phyloP scores from a whole-genome alignment of 768 basidiomycete genomes.

The Phylloporus sp. region DNA sequence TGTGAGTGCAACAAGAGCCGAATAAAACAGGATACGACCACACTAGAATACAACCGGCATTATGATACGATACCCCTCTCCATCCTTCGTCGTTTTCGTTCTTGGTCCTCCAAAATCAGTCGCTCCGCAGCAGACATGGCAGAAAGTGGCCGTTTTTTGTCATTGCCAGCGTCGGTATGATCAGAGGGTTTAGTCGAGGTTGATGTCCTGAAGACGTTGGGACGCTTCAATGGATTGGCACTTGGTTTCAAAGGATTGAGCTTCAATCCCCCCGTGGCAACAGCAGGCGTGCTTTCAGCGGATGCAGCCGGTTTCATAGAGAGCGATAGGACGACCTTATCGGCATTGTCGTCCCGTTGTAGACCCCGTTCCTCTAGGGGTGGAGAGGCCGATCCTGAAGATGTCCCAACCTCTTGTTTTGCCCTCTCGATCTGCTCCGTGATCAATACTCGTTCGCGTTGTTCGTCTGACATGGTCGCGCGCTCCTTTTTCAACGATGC shows the following conservation, averaged over 20 bases:
- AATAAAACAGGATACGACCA: constrained; percentile 5
- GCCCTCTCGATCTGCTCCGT: constrained; percentile 94
- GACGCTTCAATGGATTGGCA: constrained; percentile 62
- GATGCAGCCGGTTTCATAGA: constrained; percentile 47
- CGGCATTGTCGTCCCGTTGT: constrained; percentile 64
- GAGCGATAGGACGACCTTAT: constrained; percentile 74
- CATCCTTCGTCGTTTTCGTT: constrained; percentile 78
- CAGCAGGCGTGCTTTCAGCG: constrained; percentile 26
- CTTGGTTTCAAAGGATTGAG: constrained; percentile 44
- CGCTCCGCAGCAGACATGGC: constrained; percentile 79
- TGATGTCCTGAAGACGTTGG: constrained; percentile 67
- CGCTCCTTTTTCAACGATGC: constrained; percentile 90
- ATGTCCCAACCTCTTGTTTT: constrained; percentile 37
- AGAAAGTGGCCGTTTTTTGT: constrained; percentile 58
- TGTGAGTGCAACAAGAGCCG: background rate
- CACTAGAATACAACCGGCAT: constrained; percentile 13
- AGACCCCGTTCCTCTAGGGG: constrained; percentile 50
- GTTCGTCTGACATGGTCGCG: constrained; percentile 87
- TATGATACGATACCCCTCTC: too few species aligned
- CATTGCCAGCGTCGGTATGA: constrained; percentile 33
- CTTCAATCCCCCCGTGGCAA: constrained; percentile 45
- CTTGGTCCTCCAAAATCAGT: constrained; percentile 86
- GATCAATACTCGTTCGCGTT: constrained; percentile 84
- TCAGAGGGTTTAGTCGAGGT: constrained; percentile 29
- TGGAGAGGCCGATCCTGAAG: constrained; percentile 31